Percentiles rank a stretch among this genome's conserved stretches.
phyloP scores from a whole-genome alignment of 495 filamentous ascomycete genomes.

The Trichoderma parareesei region DNA sequence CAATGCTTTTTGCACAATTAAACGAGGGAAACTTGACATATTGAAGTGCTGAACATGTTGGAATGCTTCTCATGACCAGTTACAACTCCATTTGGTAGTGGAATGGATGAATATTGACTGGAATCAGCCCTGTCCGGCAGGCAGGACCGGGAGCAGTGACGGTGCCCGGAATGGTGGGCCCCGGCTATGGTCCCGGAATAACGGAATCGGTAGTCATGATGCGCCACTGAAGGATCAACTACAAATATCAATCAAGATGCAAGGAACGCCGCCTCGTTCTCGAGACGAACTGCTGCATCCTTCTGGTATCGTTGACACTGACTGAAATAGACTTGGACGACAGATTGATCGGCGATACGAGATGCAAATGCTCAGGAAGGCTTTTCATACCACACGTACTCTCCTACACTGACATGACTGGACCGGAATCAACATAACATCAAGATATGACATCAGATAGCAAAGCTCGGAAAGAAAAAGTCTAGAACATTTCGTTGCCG shows the following conservation, averaged over 20 bases:
- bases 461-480: background rate
- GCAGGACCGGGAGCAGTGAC: background rate
- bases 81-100: no score
- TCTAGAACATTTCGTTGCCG: background rate
- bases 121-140: background rate
- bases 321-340: background rate
- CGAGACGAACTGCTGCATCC: background rate
- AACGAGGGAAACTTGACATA: no score
- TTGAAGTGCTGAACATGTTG: background rate
- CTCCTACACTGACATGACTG: no score
- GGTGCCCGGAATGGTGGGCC: background rate
- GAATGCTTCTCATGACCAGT: background rate
- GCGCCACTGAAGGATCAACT: background rate
- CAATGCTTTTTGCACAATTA: no score
- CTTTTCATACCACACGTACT: no score
- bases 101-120: no score
- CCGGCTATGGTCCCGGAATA: background rate
- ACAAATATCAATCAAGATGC: background rate
- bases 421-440: background rate
- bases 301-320: background rate
- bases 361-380: background rate
- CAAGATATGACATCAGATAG: background rate
- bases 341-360: background rate
- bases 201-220: background rate
- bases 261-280: background rate